Conservation (phyloP, 345 rosid species). For the Geranium rotundifolium region DNA sequence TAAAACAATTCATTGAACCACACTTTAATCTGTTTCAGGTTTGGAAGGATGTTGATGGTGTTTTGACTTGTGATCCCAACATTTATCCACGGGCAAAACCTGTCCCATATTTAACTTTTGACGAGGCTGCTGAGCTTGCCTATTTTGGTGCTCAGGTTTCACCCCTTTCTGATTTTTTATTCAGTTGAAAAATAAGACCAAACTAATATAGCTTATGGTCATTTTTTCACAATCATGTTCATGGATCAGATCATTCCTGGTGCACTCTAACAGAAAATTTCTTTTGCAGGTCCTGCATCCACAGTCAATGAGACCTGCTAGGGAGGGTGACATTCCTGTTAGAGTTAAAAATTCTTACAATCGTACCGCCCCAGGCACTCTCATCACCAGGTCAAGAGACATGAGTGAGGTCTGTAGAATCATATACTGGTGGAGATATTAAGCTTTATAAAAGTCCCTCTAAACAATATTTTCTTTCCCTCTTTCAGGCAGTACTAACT, state of each 20-base stretch:
- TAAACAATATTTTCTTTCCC: neutral
- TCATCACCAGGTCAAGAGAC: conserved; percentile 74
- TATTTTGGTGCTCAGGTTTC: conserved; percentile 95
- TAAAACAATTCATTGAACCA: neutral
- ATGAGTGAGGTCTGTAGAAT: conserved; percentile 69
- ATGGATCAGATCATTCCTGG: neutral
- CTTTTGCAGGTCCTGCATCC: conserved; percentile 81
- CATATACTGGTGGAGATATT: neutral
- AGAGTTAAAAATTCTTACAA: conserved; percentile 96
- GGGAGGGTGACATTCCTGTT: conserved; percentile 94
- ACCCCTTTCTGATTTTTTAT: neutral
- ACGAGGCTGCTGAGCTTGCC: conserved; percentile 98
- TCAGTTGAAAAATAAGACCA: neutral
- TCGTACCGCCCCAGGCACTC: conserved; percentile 94
- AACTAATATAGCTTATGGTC: no score
- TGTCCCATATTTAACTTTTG: conserved; percentile 83
- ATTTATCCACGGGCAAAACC: conserved; percentile 64
- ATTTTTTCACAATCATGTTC: neutral
- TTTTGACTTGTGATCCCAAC: conserved; percentile 94
- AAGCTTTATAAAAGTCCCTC: neutral
- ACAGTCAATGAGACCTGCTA: conserved; percentile 98
- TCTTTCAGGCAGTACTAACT: conserved; percentile 68
- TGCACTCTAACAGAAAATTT: neutral
- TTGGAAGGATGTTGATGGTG: conserved; percentile 99
- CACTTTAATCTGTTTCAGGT: conserved; percentile 37